Conservation (phyloP, 2,329 filamentous ascomycete species). For the Fusarium luffae region DNA sequence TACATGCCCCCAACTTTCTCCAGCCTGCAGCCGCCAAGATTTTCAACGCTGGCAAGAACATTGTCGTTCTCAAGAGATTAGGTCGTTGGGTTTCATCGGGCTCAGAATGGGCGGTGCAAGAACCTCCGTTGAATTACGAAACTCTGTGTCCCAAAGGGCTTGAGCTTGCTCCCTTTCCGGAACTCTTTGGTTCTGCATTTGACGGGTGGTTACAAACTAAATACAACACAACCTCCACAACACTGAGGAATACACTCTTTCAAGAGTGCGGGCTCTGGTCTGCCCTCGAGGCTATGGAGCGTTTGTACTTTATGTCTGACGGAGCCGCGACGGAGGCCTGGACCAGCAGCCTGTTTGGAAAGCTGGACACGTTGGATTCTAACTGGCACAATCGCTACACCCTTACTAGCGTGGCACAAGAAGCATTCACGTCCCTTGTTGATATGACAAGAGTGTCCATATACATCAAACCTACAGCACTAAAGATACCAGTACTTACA, state of each 20-base stretch:
- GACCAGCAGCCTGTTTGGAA: conserved; percentile 76
- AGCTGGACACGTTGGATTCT: conserved; percentile 70
- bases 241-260: conserved; percentile 74
- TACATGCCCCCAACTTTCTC: conserved; percentile 81
- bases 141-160: conserved; percentile 62
- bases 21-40: conserved; percentile 76
- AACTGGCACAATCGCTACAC: conserved; percentile 85
- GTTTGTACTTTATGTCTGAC: conserved; percentile 81
- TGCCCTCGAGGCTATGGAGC: conserved; percentile 73
- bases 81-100: conserved; percentile 60
- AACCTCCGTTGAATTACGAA: conserved; percentile 66
- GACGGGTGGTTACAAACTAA: conserved; percentile 81
- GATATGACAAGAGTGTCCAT: conserved; percentile 73
- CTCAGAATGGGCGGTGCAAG: conserved; percentile 47
- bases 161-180: conserved; percentile 74
- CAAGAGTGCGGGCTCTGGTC: conserved; percentile 73
- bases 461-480: conserved; percentile 57
- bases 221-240: conserved; percentile 74
- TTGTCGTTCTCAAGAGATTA: conserved; percentile 82
- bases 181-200: conserved; percentile 78
- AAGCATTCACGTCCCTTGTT: conserved; percentile 70
- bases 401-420: conserved; percentile 80
- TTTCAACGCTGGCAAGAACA: conserved; percentile 88
- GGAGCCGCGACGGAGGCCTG: conserved; percentile 75
- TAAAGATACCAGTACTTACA: conserved; percentile 56